Percentiles rank a stretch among this genome's conserved stretches.
These are phyloP conservation scores for Sporopachydermia lactativora DNA, from an alignment of 805 yeast genomes.

Conservation along the genomic window DNA sequence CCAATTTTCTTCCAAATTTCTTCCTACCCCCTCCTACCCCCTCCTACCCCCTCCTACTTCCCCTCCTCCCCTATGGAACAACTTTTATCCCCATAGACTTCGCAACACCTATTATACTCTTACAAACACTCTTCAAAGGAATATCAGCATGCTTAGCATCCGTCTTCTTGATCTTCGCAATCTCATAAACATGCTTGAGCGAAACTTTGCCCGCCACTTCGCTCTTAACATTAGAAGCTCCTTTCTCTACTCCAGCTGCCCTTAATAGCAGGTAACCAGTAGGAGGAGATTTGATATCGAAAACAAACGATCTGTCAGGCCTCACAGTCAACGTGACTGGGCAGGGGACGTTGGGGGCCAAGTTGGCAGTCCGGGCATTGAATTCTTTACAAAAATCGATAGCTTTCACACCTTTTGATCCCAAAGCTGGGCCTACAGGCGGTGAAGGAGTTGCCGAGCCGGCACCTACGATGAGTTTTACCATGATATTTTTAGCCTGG, in stretches of 20 bases:
- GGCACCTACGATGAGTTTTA: slow-evolving; percentile 88
- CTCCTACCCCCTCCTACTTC: slow-evolving; percentile 4
- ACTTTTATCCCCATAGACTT: slow-evolving; percentile 77
- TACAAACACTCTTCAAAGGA: slow-evolving; percentile 63
- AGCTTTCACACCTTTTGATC: slow-evolving; percentile 97
- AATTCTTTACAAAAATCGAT: slow-evolving; percentile 97
- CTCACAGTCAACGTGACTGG: slow-evolving; percentile 76
- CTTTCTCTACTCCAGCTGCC: slow-evolving; percentile 72
- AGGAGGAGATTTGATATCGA: slow-evolving; percentile 83
- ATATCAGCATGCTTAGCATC: slow-evolving; percentile 66
- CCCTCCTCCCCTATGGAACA: slow-evolving; percentile 31
- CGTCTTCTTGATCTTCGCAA: slow-evolving; percentile 81
- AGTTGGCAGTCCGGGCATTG: slow-evolving; percentile 89
- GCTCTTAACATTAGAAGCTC: slow-evolving; percentile 56
- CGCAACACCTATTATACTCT: slow-evolving; percentile 81
- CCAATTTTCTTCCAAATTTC: no score
- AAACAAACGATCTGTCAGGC: slow-evolving; percentile 85
- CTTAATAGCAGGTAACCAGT: slow-evolving; percentile 75
- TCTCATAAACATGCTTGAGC: slow-evolving; percentile 84
- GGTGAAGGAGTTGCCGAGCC: slow-evolving; percentile 98
- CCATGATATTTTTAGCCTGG: slow-evolving; percentile 51
- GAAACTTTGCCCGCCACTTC: slow-evolving; percentile 47
- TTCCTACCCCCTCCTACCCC: slow-evolving; percentile 5
- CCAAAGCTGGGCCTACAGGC: slow-evolving; percentile 97
- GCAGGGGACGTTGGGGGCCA: slow-evolving; percentile 75